Evolutionary conservation across 2,329 filamentous ascomycete species (phyloP).

Genomic region (Ophiostoma sp.): DNA sequence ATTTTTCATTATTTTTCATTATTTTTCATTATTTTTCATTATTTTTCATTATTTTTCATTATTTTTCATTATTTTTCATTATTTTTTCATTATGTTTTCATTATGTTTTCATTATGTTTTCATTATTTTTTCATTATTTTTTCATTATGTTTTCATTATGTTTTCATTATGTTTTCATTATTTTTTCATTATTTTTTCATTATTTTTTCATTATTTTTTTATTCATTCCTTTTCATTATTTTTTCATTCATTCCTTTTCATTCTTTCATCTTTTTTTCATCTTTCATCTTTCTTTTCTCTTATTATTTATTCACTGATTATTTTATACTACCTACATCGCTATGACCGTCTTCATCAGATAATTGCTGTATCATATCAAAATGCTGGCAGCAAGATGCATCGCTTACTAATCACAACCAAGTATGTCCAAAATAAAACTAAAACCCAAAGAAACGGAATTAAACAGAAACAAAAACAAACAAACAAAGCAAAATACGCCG

Average conservation of each 20-base stretch:
- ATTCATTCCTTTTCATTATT: background rate
- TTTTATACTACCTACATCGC: background rate
- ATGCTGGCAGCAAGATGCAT: too few species aligned
- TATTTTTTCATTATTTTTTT: too few species aligned
- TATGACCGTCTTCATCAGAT: background rate
- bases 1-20: too few species aligned
- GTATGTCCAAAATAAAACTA: background rate
- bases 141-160: too few species aligned
- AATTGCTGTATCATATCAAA: too few species aligned
- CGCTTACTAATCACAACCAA: background rate
- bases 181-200: too few species aligned
- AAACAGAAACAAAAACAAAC: background rate
- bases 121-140: too few species aligned
- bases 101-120: background rate
- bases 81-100: background rate
- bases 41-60: too few species aligned
- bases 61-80: too few species aligned
- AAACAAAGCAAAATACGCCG: slow-evolving; percentile 7
- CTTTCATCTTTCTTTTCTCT: background rate
- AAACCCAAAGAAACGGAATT: background rate
- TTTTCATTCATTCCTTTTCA: background rate
- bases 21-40: too few species aligned
- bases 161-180: too few species aligned
- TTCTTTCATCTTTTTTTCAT: background rate
- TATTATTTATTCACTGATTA: background rate